Conservation (phyloP, 1,139 yeast genomes). For the Oligophagozyma castellii region DNA sequence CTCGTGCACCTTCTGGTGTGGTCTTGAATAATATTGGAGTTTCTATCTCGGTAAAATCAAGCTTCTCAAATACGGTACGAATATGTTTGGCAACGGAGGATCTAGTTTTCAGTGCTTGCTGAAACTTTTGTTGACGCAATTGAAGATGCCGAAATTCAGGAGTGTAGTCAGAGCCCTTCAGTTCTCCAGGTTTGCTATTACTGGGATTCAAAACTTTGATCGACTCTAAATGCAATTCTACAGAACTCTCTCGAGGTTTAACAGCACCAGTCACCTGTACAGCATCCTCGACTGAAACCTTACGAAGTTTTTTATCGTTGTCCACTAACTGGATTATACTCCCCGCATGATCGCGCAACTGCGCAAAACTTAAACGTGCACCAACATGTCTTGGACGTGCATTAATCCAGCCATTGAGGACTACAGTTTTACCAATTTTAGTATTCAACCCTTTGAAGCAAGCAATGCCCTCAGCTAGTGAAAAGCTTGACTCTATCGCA, state of each 20-base stretch:
- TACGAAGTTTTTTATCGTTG: conserved; percentile 33
- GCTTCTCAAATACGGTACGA: conserved; percentile 36
- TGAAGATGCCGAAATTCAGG: conserved; percentile 73
- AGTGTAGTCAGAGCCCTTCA: conserved; percentile 52
- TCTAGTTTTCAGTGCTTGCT: conserved; percentile 44
- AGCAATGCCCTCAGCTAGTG: no score
- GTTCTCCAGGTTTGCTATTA: conserved; percentile 53
- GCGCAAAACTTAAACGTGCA: conserved; percentile 50
- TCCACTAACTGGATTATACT: conserved; percentile 48
- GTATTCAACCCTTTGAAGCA: no score
- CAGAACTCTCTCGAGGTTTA: conserved; percentile 22
- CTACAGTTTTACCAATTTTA: no score
- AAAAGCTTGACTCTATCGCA: no score
- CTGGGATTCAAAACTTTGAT: conserved; percentile 54
- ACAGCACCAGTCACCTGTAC: conserved; percentile 49
- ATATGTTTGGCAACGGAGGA: conserved; percentile 45
- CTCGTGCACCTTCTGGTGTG: conserved; percentile 97
- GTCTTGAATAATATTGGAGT: conserved; percentile 89
- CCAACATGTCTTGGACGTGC: conserved; percentile 53
- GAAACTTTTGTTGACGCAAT: conserved; percentile 49
- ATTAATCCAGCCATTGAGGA: conserved; percentile 71
- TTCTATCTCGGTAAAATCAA: conserved; percentile 65
- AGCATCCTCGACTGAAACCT: conserved; percentile 62
- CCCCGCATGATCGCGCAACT: conserved; percentile 61
- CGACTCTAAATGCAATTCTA: conserved; percentile 44